Base-by-base conservation (phyloP, 352 stramenopile species). In the Phytophthora pisi region DNA sequence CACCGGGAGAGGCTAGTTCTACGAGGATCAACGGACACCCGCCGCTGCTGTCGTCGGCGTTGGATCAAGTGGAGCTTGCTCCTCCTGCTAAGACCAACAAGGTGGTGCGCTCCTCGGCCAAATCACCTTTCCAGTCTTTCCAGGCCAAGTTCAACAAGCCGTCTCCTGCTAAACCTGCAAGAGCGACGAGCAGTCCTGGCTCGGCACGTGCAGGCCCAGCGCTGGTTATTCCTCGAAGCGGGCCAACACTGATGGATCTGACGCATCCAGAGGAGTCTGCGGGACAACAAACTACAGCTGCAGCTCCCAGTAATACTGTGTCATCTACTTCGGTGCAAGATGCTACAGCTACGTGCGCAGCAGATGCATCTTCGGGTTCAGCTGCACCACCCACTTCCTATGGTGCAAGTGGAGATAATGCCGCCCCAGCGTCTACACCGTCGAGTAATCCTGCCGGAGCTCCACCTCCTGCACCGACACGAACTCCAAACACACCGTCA, bases 51-150 rank as follows among this genome's bases (percentile, higher is more conserved):
- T 61, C 66, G 28, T 78, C 72, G 3, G 77, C 55, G 30, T 68
- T 86, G 38, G 78, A 86, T 8, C 80, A 86, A 26, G 72, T 83
- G 38, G 78, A 89, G 38, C 47, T 72, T 8, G 78, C 61, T 40
- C 69, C 70, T 57, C 38, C 70, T 28, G 51, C 64, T 0, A 76
- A 72, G 43, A 30, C 70, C 8, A 36, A 34, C 15, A 72, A 67
- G 42, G 51, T 61, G 40, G 54, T 65, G 36, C 62, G 26, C n/a
- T 60, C 75, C n/a, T 61, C 75, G 2, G 64, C 82, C 3, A 92
- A 91, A 57, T 92, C 86, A 2, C 86, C 86, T 9, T 94, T 92
- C 64, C 80, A 90, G 64, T 94, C 86, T 20, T 91, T 94, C 60
- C 86, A 92, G 58, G 86, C 79, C 51, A 94, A 94, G 61, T 74